Percentiles rank a stretch among this genome's conserved stretches.
These are phyloP conservation scores for Aspergillus quadricinctus DNA, from an alignment of 2,329 filamentous ascomycete genomes.

Conservation along the genomic window DNA sequence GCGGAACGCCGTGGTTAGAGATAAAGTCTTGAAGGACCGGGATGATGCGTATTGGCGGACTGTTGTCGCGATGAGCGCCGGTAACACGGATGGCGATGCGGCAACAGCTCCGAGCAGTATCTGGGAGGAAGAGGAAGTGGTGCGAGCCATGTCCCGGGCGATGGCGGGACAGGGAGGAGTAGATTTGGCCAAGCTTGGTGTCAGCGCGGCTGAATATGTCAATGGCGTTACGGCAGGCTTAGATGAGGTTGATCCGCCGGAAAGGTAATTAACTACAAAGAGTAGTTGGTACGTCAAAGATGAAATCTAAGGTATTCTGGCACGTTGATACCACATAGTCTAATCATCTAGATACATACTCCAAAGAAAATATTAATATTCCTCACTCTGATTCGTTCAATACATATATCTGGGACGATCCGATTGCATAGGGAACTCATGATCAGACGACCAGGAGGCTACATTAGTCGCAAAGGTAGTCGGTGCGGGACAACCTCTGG, in stretches of 20 bases:
- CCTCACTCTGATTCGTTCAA: background rate
- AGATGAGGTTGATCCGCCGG: slow-evolving; percentile 13
- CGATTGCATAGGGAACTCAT: background rate
- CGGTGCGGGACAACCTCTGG: background rate
- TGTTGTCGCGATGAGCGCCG: slow-evolving; percentile 48
- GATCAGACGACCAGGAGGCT: slow-evolving; percentile 2
- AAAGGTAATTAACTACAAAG: background rate
- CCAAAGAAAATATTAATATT: background rate
- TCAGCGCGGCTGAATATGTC: slow-evolving; percentile 42
- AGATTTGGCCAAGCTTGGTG: slow-evolving; percentile 39
- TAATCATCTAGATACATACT: background rate
- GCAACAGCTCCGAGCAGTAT: slow-evolving; percentile 48
- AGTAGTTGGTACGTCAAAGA: background rate
- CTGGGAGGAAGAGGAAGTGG: slow-evolving; percentile 65
- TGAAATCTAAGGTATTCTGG: background rate
- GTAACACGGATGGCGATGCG: slow-evolving; percentile 65
- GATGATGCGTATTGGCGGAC: slow-evolving; percentile 69
- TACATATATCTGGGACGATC: background rate
- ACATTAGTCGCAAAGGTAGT: background rate
- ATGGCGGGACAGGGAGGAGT: slow-evolving; percentile 63
- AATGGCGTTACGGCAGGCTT: slow-evolving; percentile 39
- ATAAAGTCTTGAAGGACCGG: slow-evolving; percentile 63
- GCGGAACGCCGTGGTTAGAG: slow-evolving; percentile 72
- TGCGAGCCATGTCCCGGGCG: slow-evolving; percentile 64
- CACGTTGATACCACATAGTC: too few relatives aligned